Evolutionary conservation across 2,329 filamentous ascomycete species (phyloP).

Genomic region (Cercospora brassicicola): DNA sequence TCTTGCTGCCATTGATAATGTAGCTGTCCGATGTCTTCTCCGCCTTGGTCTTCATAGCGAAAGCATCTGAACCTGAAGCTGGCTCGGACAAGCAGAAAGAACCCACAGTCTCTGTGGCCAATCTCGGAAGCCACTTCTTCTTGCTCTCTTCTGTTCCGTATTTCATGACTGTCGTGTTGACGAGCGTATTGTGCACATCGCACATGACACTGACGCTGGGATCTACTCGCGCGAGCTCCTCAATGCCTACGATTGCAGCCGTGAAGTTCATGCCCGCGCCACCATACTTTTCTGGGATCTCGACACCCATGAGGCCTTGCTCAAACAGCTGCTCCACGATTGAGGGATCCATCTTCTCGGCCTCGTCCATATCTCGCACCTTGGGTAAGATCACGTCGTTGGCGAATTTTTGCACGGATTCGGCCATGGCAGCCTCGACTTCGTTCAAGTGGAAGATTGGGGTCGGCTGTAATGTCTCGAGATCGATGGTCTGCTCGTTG

Average conservation of each 20-base stretch:
- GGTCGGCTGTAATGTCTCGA: slow-evolving; percentile 78
- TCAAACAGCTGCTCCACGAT: slow-evolving; percentile 94
- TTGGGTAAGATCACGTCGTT: slow-evolving; percentile 84
- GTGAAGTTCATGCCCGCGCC: slow-evolving; percentile 99
- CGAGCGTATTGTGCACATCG: slow-evolving; percentile 96
- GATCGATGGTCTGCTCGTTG: slow-evolving; percentile 50
- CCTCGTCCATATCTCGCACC: slow-evolving; percentile 96
- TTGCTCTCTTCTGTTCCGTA: slow-evolving; percentile 75
- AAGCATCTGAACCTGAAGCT: slow-evolving; percentile 90
- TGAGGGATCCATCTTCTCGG: slow-evolving; percentile 84
- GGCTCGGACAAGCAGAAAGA: slow-evolving; percentile 36
- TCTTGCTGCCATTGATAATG: slow-evolving; percentile 87
- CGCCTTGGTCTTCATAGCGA: slow-evolving; percentile 89
- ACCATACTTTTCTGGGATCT: slow-evolving; percentile 96
- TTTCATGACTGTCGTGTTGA: slow-evolving; percentile 89
- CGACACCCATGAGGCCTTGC: slow-evolving; percentile 94
- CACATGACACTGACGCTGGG: slow-evolving; percentile 93
- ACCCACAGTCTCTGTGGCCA: slow-evolving; percentile 84
- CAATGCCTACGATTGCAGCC: slow-evolving; percentile 89
- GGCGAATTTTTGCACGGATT: slow-evolving; percentile 87
- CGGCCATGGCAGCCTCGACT: slow-evolving; percentile 82
- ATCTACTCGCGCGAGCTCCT: slow-evolving; percentile 91
- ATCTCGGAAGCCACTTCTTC: slow-evolving; percentile 82
- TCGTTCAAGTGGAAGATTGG: slow-evolving; percentile 93
- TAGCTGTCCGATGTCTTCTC: slow-evolving; percentile 80